Evolutionary conservation across 352 stramenopile genomes (phyloP).

Genomic region (Thalassiosira delicatula): DNA sequence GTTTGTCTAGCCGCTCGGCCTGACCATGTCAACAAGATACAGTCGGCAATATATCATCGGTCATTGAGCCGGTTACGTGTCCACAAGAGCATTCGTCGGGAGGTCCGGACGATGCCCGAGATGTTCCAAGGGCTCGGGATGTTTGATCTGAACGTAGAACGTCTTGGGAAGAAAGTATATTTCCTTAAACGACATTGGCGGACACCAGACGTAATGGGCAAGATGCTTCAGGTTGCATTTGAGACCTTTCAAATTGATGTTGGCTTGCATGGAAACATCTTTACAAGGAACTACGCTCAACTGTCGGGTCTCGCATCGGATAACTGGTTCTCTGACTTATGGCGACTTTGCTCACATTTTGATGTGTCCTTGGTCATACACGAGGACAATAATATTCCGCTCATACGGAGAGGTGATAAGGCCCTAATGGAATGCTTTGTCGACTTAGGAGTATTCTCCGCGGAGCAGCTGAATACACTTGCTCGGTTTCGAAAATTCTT

Average conservation of each 20-base stretch:
- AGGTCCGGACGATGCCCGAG: constrained; percentile 11
- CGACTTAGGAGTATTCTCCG: neutral
- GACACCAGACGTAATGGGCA: neutral
- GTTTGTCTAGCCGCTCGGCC: neutral
- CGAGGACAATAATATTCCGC: neutral
- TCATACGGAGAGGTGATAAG: neutral
- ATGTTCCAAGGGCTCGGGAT: constrained; percentile 15
- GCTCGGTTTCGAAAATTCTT: neutral
- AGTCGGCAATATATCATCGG: neutral
- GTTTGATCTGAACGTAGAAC: neutral
- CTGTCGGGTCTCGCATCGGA: neutral
- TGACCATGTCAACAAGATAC: neutral
- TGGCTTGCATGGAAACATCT: neutral
- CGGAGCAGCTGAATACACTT: neutral
- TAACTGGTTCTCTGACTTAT: constrained; percentile 4
- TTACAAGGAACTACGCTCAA: neutral
- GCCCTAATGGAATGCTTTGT: neutral
- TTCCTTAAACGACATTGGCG: constrained; percentile 1
- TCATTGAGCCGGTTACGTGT: constrained; percentile 7
- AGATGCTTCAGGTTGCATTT: neutral
- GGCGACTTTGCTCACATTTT: neutral
- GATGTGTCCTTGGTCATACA: neutral
- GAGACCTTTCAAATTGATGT: constrained; percentile 3
- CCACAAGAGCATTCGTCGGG: neutral
- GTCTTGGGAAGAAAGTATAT: neutral